Evolutionary conservation across 2,329 filamentous ascomycete species (phyloP).

Genomic region (Calonectria montana): DNA sequence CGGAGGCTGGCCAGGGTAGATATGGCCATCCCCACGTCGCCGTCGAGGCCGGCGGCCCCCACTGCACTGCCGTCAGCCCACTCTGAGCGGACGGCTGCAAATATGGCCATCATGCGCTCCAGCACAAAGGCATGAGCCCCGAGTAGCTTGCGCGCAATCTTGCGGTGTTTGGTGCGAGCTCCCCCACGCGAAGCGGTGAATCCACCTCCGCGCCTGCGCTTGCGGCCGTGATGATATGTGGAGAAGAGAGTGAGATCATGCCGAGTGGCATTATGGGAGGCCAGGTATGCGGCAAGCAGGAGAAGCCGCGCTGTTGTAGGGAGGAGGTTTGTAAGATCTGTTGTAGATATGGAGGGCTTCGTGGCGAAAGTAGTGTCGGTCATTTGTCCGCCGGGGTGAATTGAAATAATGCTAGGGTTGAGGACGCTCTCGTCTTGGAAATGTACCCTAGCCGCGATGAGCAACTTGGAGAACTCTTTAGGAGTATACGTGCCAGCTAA

Average conservation of each 20-base stretch:
- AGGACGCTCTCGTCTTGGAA: conserved; percentile 81
- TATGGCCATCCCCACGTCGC: conserved; percentile 72
- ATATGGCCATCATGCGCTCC: conserved; percentile 83
- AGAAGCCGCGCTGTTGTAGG: conserved; percentile 80
- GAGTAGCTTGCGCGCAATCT: conserved; percentile 81
- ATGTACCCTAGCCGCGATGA: conserved; percentile 75
- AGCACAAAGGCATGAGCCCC: conserved; percentile 82
- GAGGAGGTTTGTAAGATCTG: conserved; percentile 67
- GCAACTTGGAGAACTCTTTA: conserved; percentile 85
- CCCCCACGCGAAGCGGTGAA: conserved; percentile 47
- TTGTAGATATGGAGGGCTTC: conserved; percentile 35
- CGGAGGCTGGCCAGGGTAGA: conserved; percentile 79
- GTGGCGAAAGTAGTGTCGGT: background rate
- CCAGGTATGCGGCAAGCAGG: conserved; percentile 81
- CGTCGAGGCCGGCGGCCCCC: conserved; percentile 55
- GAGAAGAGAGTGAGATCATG: conserved; percentile 82
- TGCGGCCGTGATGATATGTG: conserved; percentile 69
- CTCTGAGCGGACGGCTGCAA: conserved; percentile 72
- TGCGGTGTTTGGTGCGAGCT: conserved; percentile 67
- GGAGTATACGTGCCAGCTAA: conserved; percentile 77
- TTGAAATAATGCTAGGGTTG: conserved; percentile 69
- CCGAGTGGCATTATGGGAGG: conserved; percentile 81
- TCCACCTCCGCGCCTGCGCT: conserved; percentile 62
- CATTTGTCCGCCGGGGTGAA: conserved; percentile 30
- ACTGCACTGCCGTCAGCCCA: conserved; percentile 55